Conservation (phyloP, 257 asterid species). For the Solanum tacnaense region DNA sequence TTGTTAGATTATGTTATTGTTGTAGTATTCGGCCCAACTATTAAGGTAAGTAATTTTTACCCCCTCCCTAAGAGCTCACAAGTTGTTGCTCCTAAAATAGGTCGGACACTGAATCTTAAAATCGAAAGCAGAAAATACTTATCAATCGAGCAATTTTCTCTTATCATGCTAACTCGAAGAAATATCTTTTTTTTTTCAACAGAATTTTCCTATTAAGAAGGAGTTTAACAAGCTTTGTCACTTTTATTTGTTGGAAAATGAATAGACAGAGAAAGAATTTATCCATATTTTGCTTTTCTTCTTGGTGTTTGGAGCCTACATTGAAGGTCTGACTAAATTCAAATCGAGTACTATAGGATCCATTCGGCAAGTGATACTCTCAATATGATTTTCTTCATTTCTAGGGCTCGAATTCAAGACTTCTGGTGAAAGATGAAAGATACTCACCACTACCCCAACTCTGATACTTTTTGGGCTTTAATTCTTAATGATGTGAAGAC, state of each 20-base stretch:
- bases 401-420: rapidly evolving
- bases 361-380: rapidly evolving
- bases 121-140: too few relatives aligned
- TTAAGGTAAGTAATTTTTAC: not conserved
- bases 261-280: not conserved
- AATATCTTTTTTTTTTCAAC: not conserved
- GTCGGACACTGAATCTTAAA: not conserved
- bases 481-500: not conserved
- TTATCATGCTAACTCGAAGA: not conserved
- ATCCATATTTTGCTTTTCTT: not conserved
- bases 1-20: not conserved
- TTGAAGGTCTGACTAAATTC: too few relatives aligned
- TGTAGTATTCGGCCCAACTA: not conserved
- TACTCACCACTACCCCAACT: rapidly evolving
- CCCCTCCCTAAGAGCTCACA: too few relatives aligned
- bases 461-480: not conserved
- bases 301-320: too few relatives aligned
- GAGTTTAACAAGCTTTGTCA: not conserved
- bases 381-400: too few relatives aligned
- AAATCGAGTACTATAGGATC: rapidly evolving
- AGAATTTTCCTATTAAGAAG: not conserved
- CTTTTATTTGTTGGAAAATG: not conserved
- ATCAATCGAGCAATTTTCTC: not conserved
- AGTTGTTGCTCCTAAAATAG: not conserved
- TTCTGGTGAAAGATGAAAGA: too few relatives aligned